These are phyloP conservation scores for Ramalina peruviana DNA, from an alignment of 495 filamentous ascomycete species.

Conservation along the genomic window DNA sequence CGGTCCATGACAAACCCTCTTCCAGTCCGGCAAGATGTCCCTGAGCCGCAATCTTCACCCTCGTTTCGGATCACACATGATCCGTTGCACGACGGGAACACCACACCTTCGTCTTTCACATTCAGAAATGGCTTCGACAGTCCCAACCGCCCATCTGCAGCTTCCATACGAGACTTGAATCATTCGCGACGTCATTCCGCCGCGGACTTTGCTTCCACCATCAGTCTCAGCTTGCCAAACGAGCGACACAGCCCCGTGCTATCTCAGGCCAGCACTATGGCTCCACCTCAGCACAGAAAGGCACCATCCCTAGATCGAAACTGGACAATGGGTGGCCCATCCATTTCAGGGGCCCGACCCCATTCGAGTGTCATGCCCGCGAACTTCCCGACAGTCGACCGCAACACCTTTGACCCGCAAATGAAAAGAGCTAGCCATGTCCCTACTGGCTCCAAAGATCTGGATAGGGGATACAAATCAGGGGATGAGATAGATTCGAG, in stretches of 20 bases:
- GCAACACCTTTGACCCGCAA: constrained; percentile 11
- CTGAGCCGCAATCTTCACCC: constrained; percentile 8
- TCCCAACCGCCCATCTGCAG: constrained; percentile 55
- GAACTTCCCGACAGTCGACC: constrained; percentile 24
- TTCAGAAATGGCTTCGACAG: constrained; percentile 38
- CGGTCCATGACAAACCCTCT: constrained; percentile 9
- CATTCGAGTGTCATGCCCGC: constrained; percentile 16
- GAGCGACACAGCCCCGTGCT: constrained; percentile 7
- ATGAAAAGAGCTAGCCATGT: constrained; percentile 9
- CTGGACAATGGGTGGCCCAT: constrained; percentile 62
- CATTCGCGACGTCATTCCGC: constrained; percentile 80
- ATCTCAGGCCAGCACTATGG: constrained; percentile 5
- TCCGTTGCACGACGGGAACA: constrained; percentile 12
- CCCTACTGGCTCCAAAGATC: constrained; percentile 30
- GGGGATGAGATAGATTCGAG: constrained; percentile 70
- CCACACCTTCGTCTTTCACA: constrained; percentile 26
- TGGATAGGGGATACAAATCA: constrained; percentile 91
- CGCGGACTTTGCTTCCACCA: constrained; percentile 43
- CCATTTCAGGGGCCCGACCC: constrained; percentile 9
- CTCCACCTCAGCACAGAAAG: constrained; percentile 47
- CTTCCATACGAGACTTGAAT: constrained; percentile 69
- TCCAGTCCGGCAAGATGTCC: constrained; percentile 5
- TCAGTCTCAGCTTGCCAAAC: background rate
- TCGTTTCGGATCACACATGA: constrained; percentile 7
- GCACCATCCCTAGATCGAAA: constrained; percentile 78